These are phyloP conservation scores for Boletus eberwhitei DNA, from an alignment of 768 basidiomycete genomes.

Conservation along the genomic window DNA sequence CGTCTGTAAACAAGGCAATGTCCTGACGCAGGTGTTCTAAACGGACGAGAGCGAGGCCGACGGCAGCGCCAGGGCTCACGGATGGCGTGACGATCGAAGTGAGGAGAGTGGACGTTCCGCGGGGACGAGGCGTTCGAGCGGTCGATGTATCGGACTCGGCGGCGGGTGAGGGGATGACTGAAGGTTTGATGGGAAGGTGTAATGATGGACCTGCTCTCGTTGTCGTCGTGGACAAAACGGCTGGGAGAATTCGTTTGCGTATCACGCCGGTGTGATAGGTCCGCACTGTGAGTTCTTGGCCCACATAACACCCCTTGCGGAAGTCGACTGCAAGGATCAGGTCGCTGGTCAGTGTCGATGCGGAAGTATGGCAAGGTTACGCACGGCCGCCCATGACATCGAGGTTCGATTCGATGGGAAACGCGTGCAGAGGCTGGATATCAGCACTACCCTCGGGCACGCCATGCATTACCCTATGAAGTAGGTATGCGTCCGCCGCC, in stretches of 20 bases:
- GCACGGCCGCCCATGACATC: constrained; percentile 92
- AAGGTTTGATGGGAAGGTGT: constrained; percentile 28
- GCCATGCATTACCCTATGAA: constrained; percentile 78
- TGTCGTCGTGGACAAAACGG: constrained; percentile 45
- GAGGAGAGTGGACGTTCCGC: constrained; percentile 75
- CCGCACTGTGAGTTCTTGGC: constrained; percentile 94
- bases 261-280: constrained; percentile 93
- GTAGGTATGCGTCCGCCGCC: constrained; percentile 55
- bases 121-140: constrained; percentile 48
- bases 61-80: constrained; percentile 30
- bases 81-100: constrained; percentile 41
- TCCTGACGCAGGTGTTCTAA: constrained; percentile 57
- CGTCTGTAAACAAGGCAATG: constrained; percentile 18
- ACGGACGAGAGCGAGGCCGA: constrained; percentile 78
- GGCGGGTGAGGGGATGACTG: neutral
- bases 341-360: neutral
- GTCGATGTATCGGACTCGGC: constrained; percentile 29
- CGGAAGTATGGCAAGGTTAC: constrained; percentile 27
- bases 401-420: constrained; percentile 93
- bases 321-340: constrained; percentile 70
- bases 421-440: constrained; percentile 69
- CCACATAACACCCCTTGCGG: constrained; percentile 96
- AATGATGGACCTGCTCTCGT: constrained; percentile 12
- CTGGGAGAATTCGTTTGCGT: constrained; percentile 85
- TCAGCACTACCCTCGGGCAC: constrained; percentile 86